Percentiles rank a stretch among this genome's conserved stretches.
Conservation (phyloP, 345 rosid genomes). For the Salix koriyanagi region DNA sequence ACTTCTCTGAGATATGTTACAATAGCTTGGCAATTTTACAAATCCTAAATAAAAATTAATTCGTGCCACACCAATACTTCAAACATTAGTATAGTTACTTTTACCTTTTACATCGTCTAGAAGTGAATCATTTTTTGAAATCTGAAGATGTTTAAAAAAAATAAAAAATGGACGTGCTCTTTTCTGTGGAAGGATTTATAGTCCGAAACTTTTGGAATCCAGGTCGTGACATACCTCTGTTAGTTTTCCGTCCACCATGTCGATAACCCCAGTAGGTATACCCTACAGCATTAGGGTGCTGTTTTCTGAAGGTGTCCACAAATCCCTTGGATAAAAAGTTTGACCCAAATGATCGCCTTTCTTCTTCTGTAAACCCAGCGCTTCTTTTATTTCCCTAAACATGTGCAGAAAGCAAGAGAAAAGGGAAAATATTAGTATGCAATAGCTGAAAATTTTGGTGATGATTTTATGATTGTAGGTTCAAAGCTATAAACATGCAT, state of each 20-base stretch:
- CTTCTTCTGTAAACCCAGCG: conserved; percentile 88
- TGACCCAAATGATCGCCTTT: conserved; percentile 66
- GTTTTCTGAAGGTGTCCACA: conserved; percentile 86
- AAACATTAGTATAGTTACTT: background rate
- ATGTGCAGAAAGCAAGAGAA: background rate
- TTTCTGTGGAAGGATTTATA: background rate
- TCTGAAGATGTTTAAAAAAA: background rate
- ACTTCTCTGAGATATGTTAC: background rate
- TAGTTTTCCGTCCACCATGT: conserved; percentile 72
- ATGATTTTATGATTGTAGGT: background rate
- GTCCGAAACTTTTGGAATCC: background rate
- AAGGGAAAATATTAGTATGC: background rate
- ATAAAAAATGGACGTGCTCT: too few relatives aligned
- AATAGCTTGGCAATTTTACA: background rate
- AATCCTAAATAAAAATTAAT: background rate
- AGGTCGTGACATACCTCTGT: conserved; percentile 48
- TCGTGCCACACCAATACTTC: background rate
- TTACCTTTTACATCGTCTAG: background rate
- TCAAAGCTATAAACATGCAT: background rate
- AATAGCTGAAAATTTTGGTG: background rate
- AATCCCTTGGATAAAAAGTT: conserved; percentile 78
- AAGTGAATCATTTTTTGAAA: background rate
- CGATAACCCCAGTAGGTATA: conserved; percentile 96
- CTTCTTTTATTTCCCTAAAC: conserved; percentile 85
- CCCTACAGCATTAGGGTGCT: conserved; percentile 79